Percentiles rank a stretch among this genome's conserved stretches.
These are phyloP conservation scores for Prorocentrum cordatum DNA, from an alignment of 169 alveolate genomes.

Conservation along the genomic window DNA sequence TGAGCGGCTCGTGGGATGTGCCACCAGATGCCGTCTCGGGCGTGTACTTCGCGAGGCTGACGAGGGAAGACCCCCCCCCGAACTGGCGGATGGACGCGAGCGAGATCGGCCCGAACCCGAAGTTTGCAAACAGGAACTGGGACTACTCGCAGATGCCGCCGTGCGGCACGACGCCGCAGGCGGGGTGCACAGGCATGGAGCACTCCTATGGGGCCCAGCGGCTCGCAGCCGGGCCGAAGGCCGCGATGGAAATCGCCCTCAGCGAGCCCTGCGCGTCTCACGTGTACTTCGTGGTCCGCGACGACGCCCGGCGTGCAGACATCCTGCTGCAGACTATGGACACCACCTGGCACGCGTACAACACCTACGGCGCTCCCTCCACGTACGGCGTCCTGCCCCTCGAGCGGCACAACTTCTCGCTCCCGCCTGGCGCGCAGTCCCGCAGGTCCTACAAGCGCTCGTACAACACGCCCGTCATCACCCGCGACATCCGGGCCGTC, in stretches of 20 bases:
- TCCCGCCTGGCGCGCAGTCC: background rate
- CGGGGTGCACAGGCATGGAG: background rate
- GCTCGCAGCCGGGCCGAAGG: background rate
- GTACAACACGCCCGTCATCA: constrained; percentile 27
- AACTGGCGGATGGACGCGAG: constrained; percentile 48
- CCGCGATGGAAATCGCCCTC: background rate
- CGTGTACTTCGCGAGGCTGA: constrained; percentile 16
- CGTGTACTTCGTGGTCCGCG: constrained; percentile 38
- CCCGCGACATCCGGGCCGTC: constrained; percentile 45
- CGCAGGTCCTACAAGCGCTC: constrained; percentile 38
- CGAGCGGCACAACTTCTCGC: background rate
- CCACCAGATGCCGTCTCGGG: constrained; percentile 24
- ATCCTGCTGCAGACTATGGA: background rate
- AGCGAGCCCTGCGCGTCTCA: constrained; percentile 36
- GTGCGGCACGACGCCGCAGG: background rate
- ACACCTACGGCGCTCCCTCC: constrained; percentile 27
- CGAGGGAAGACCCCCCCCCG: constrained; percentile 27
- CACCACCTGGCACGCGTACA: constrained; percentile 57
- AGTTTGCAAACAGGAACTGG: constrained; percentile 46
- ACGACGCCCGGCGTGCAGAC: constrained; percentile 21
- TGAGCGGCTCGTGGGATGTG: constrained; percentile 17
- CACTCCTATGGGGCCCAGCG: constrained; percentile 49
- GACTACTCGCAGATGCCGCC: constrained; percentile 40
- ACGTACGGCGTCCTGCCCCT: constrained; percentile 46
- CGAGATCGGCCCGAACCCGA: constrained; percentile 16